A percentile compares a stretch with the other conserved stretches of the same genome.
Conservation (phyloP, 768 basidiomycete genomes). For the Tephrocybe rancida region DNA sequence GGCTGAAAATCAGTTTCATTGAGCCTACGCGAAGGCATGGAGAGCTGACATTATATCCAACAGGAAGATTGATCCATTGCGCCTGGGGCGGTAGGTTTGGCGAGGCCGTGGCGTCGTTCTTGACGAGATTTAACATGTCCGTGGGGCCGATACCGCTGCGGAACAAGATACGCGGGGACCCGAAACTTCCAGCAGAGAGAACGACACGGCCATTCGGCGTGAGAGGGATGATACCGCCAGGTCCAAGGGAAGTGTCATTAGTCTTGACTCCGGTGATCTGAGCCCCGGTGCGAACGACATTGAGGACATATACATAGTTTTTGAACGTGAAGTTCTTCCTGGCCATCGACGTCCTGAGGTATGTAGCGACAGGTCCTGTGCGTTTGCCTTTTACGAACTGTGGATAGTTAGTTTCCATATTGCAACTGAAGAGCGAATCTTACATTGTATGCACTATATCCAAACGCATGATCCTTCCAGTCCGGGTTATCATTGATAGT, state of each 20-base stretch:
- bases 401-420: background rate
- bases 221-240: conserved; percentile 55
- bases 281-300: conserved; percentile 58
- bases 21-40: background rate
- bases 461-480: conserved; percentile 60
- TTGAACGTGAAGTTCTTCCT: conserved; percentile 55
- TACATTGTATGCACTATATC: conserved; percentile 51
- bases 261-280: conserved; percentile 62
- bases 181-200: conserved; percentile 58
- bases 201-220: conserved; percentile 61
- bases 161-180: conserved; percentile 59
- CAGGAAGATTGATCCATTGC: conserved; percentile 61
- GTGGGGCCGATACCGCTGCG: conserved; percentile 62
- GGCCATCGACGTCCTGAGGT: conserved; percentile 55
- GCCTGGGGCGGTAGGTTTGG: conserved; percentile 47
- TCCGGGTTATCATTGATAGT: conserved; percentile 61
- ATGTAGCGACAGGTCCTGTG: conserved; percentile 61
- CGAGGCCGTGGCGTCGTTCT: conserved; percentile 44
- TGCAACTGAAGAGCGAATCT: conserved; percentile 8
- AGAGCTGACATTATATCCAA: conserved; percentile 47
- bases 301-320: conserved; percentile 49
- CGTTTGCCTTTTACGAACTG: conserved; percentile 50
- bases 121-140: conserved; percentile 56
- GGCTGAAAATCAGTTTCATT: background rate
- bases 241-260: conserved; percentile 58